These are phyloP conservation scores for Colletotrichum tropicicola DNA, from an alignment of 2,329 filamentous ascomycete species.

Conservation along the genomic window DNA sequence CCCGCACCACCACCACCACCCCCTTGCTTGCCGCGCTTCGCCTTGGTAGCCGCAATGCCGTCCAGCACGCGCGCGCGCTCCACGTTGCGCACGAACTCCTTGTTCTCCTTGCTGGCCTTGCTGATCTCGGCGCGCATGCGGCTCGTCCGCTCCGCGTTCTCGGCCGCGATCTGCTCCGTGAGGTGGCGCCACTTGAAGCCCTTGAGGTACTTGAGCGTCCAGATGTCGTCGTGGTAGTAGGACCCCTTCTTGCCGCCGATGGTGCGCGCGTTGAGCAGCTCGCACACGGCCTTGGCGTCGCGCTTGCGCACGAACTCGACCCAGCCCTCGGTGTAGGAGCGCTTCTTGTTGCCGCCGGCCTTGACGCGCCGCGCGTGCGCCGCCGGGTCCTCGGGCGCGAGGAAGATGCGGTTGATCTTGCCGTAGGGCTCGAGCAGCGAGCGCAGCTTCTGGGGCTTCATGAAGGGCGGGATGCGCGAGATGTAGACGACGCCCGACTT, in stretches of 20 bases:
- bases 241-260: slow-evolving; percentile 86
- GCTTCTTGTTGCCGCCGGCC: slow-evolving; percentile 84
- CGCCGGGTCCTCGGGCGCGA: slow-evolving; percentile 77
- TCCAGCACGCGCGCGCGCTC: slow-evolving; percentile 83
- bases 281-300: slow-evolving; percentile 80
- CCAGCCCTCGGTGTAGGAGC: slow-evolving; percentile 86
- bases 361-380: slow-evolving; percentile 73
- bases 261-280: slow-evolving; percentile 78
- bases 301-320: slow-evolving; percentile 81
- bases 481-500: slow-evolving; percentile 86
- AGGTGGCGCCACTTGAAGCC: slow-evolving; percentile 84
- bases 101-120: slow-evolving; percentile 81
- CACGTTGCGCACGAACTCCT: slow-evolving; percentile 81
- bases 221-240: slow-evolving; percentile 87
- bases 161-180: slow-evolving; percentile 81
- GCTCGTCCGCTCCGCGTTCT: slow-evolving; percentile 81
- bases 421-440: slow-evolving; percentile 81
- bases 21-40: slow-evolving; percentile 51
- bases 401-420: slow-evolving; percentile 79
- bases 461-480: slow-evolving; percentile 86
- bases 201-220: slow-evolving; percentile 83
- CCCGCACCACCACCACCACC: too few relatives aligned
- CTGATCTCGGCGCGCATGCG: slow-evolving; percentile 82
- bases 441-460: slow-evolving; percentile 83
- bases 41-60: slow-evolving; percentile 72